Evolutionary conservation across 441 rosid genomes (phyloP).

Genomic region (Capsella rubella): DNA sequence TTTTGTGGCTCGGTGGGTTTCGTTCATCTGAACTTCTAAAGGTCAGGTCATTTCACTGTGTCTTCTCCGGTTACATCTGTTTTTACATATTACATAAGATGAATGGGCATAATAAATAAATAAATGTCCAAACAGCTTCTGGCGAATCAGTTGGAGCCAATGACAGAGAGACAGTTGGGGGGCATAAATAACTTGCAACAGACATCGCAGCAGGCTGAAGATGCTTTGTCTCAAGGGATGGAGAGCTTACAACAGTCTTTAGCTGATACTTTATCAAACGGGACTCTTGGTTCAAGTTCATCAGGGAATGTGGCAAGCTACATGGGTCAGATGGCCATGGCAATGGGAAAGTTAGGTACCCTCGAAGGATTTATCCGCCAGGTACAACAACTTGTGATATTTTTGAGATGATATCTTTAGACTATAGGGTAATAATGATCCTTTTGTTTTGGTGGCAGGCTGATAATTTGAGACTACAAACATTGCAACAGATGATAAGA

Average conservation of each 20-base stretch:
- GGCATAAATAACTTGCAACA: constrained; percentile 86
- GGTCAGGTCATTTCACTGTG: constrained; percentile 31
- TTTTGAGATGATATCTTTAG: constrained; percentile 2
- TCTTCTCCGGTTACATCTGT: constrained; percentile 9
- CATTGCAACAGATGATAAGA: constrained; percentile 86
- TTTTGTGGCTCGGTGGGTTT: constrained; percentile 99
- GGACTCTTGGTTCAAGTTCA: constrained; percentile 85
- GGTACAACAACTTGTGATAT: constrained; percentile 49
- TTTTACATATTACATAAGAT: not conserved
- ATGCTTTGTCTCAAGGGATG: constrained; percentile 98
- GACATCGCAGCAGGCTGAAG: constrained; percentile 98
- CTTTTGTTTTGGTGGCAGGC: constrained; percentile 60
- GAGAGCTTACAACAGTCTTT: constrained; percentile 94
- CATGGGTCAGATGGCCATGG: constrained; percentile 99
- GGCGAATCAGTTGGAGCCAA: constrained; percentile 84
- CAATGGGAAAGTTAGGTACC: constrained; percentile 97
- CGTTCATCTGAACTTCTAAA: constrained; percentile 98
- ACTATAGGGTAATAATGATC: not conserved
- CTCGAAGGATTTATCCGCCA: constrained; percentile 93
- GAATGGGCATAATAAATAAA: constrained; percentile 20
- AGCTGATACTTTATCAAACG: constrained; percentile 87
- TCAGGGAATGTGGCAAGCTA: constrained; percentile 92
- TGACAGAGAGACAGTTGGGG: constrained; percentile 86
- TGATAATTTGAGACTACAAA: constrained; percentile 91
- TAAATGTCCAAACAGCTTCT: constrained; percentile 68